Base-by-base conservation (phyloP, 192 early-diverging fungal genomes). In the Backusella australiensis region DNA sequence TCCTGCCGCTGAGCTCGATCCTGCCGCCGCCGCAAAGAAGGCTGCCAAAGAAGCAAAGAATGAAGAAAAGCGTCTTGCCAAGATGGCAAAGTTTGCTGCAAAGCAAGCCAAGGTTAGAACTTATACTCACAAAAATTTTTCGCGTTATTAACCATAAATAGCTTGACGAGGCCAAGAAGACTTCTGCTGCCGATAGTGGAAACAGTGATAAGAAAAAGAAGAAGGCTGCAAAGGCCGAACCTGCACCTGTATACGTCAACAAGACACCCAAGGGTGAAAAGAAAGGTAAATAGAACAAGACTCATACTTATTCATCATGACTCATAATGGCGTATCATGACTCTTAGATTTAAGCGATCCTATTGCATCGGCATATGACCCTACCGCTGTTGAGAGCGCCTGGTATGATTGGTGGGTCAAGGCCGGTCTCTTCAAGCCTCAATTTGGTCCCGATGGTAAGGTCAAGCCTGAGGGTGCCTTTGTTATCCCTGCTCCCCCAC, bases 401-500 rank as follows among this genome's bases (percentile, higher is more conserved):
- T 99, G 97, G 98, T 97, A 98, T 81, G 90, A 87, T 34, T 99
- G 97, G 96, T 98, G 98, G 97, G 95, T 96, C 84, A 92, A 95
- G 86, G 84, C 93, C 79, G 94, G 92, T 12, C 95, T 89, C 83
- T 98, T 99, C 78, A 88, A 96, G 79, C 98, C 98, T 14, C 84
- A 91, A 75, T 83, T 94, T 69, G 87, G 85, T 2, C 76, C 83
- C 26, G 90, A 94, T 74, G 96, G 94, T 66, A 87, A 93, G 77
- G 74, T 87, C 78, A 90, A 87, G 69, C 84, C 91, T 12, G 93
- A 93, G 73, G 96, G 95, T 71, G 80, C 88, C 34, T 99, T 95
- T 85, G 93, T 98, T 38, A 90, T 99, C 77, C 91, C 96, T n/a
- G 91, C 94, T 15, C 98, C 97, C 14, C 98, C 98, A 78, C 98